phyloP scores from a whole-genome alignment of 805 yeast genomes.

The Diddensiella caesifluorescens region DNA sequence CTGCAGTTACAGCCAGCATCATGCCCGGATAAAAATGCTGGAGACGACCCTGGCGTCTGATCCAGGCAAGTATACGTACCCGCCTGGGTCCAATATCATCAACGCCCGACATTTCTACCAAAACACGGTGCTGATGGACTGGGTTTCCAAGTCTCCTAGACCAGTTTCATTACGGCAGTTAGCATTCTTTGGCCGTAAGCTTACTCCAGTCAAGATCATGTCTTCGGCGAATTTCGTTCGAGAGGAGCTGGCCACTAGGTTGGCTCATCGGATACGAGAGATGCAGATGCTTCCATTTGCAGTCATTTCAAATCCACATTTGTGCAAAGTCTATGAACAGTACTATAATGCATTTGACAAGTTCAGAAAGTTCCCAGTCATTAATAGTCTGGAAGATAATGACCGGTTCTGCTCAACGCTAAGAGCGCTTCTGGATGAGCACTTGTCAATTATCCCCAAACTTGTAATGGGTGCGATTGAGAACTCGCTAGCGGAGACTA shows the following conservation, averaged over 20 bases:
- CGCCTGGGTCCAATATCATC: slow-evolving; percentile 40
- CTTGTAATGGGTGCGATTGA: slow-evolving; percentile 91
- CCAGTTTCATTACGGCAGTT: slow-evolving; percentile 87
- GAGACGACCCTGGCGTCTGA: slow-evolving; percentile 13
- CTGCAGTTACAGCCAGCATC: slow-evolving; percentile 9
- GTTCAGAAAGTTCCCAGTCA: slow-evolving; percentile 66
- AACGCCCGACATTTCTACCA: slow-evolving; percentile 82
- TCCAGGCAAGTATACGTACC: slow-evolving; percentile 25
- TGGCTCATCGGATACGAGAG: slow-evolving; percentile 74
- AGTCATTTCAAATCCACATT: slow-evolving; percentile 77
- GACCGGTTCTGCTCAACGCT: slow-evolving; percentile 62
- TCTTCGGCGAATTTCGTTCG: slow-evolving; percentile 86
- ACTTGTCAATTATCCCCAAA: slow-evolving; percentile 77
- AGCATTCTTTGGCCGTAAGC: slow-evolving; percentile 78
- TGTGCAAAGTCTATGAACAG: slow-evolving; percentile 82
- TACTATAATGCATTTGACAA: slow-evolving; percentile 84
- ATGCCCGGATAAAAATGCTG: slow-evolving; percentile 19
- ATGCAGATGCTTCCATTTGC: slow-evolving; percentile 79
- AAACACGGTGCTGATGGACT: slow-evolving; percentile 58
- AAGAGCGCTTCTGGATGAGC: slow-evolving; percentile 61
- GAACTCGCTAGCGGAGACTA: slow-evolving; percentile 50
- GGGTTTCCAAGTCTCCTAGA: slow-evolving; percentile 65
- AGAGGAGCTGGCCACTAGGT: slow-evolving; percentile 74
- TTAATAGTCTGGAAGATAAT: slow-evolving; percentile 69
- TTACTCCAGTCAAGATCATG: slow-evolving; percentile 71